These are phyloP conservation scores for Castanea sativa DNA, from an alignment of 306 rosid species.

Conservation along the genomic window DNA sequence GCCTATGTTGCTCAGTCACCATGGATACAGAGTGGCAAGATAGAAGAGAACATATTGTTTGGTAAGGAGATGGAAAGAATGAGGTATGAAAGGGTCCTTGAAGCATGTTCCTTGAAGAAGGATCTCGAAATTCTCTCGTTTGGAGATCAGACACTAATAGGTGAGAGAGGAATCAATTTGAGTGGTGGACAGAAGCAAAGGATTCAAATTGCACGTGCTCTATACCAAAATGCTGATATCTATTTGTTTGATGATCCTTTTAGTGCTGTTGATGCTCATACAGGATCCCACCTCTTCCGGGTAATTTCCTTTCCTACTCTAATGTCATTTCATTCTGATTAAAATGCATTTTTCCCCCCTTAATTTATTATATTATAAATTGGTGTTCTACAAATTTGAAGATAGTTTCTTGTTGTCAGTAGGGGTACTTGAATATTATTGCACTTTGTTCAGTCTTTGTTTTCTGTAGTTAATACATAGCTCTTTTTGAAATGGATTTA, in stretches of 20 bases:
- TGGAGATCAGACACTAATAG: constrained; percentile 79
- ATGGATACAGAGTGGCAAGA: constrained; percentile 31
- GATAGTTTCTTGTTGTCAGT: no score
- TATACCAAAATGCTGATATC: constrained; percentile 78
- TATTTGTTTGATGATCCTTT: constrained; percentile 85
- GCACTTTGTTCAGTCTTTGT: no score
- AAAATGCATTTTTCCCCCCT: neutral
- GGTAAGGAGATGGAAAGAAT: constrained; percentile 69
- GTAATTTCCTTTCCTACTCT: constrained; percentile 15
- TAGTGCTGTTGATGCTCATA: constrained; percentile 90
- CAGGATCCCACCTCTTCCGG: constrained; percentile 80
- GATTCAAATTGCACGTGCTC: constrained; percentile 75
- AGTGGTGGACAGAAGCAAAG: constrained; percentile 91
- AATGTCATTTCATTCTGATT: neutral
- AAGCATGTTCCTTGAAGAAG: constrained; percentile 69
- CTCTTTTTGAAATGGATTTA: no score
- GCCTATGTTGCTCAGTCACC: constrained; percentile 35
- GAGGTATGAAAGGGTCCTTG: constrained; percentile 63
- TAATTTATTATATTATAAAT: no score
- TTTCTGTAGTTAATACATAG: no score
- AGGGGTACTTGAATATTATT: no score
- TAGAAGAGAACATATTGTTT: constrained; percentile 32
- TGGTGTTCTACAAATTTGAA: no score
- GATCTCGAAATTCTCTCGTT: constrained; percentile 67
- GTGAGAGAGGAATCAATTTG: constrained; percentile 84